A percentile compares a stretch with the other conserved stretches of the same genome.
These are phyloP conservation scores for Colletotrichum sublineola DNA, from an alignment of 2,329 filamentous ascomycete genomes.

Conservation along the genomic window DNA sequence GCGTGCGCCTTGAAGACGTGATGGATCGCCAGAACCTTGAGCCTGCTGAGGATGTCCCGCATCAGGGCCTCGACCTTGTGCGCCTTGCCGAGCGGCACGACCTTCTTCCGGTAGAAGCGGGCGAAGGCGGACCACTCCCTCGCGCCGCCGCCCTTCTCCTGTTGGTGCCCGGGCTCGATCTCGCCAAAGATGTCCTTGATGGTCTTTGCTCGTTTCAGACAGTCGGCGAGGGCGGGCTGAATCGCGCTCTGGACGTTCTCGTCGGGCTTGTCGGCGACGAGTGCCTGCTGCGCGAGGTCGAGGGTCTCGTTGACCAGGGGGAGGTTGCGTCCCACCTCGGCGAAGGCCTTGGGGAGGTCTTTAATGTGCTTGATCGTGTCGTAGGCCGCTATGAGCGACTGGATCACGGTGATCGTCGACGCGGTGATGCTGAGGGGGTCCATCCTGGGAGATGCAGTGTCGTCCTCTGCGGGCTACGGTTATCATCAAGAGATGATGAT, in stretches of 20 bases:
- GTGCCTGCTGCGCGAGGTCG: conserved; percentile 3
- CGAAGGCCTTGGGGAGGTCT: conserved; percentile 21
- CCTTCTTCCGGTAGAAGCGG: conserved; percentile 20
- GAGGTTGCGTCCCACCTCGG: conserved; percentile 16
- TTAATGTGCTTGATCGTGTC: conserved; percentile 21
- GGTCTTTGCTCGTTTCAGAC: background rate
- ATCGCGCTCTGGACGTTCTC: conserved; percentile 1
- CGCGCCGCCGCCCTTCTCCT: conserved; percentile 2
- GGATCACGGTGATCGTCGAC: conserved; percentile 18
- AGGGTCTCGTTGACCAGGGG: conserved; percentile 18
- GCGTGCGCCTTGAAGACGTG: conserved; percentile 17
- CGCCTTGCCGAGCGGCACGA: conserved; percentile 16
- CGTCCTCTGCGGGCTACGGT: background rate
- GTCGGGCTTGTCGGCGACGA: background rate
- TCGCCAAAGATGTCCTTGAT: conserved; percentile 16
- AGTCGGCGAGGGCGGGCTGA: background rate
- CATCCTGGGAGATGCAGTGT: background rate
- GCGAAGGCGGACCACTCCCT: conserved; percentile 15
- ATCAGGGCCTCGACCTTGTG: conserved; percentile 30
- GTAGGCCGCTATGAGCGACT: conserved; percentile 14
- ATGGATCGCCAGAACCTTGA: conserved; percentile 22
- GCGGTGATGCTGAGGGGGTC: conserved; percentile 25
- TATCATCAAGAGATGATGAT: background rate
- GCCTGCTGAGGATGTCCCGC: conserved; percentile 16
- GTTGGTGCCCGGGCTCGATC: conserved; percentile 8